Evolutionary conservation across 192 early-diverging fungal species (phyloP), one percentile per base, ranked within the genome.

Genomic region (Hyaloraphidium curvatum): DNA sequence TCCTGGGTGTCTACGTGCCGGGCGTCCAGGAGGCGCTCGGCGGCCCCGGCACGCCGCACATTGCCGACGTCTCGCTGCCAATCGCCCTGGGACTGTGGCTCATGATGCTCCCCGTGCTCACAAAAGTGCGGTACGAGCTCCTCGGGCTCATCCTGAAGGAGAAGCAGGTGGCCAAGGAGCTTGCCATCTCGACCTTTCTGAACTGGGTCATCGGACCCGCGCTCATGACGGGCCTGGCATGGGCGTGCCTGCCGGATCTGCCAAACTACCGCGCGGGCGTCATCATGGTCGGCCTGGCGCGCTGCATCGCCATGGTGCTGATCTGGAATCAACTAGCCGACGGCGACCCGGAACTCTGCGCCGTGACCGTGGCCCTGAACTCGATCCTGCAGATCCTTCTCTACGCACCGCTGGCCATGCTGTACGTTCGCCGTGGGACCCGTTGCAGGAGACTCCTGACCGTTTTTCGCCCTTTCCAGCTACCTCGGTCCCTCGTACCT

Each of bases 231-330:
- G 72, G 60, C 2, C 54, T 84, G 13, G 80, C 80, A 1, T 83
- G 82, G 80, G 66, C 66, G 39, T 69, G 70, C 14, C 61, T 84
- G 9, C 74, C 75, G 1, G 80, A 84, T 59, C 62, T 81, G 25
- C 70, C 68, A 35, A 70, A 71, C n/a, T 74, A 74, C 52, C 73
- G 81, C 19, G 71, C 66, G 2, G 83, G 83, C 1, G 68, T 83
- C 9, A 68, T 83, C 39, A 59, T 74, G 40, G 72, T 74, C 11
- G 72, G 61, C 28, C 58, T 60, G 0, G 73, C 67, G 30, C 63
- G 78, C 19, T 83, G 81, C 63, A 83, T 82, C 58, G 83, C 83
- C 30, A 83, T 85, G 81, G 83, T 85, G 2, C 55, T 85, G 39
- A 80, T 85, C 11, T 83, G 83, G 81, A 80, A 79, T 58, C 57